Base-by-base conservation (phyloP, 1,284 basidiomycete genomes). In the Rhodotorula sp. region DNA sequence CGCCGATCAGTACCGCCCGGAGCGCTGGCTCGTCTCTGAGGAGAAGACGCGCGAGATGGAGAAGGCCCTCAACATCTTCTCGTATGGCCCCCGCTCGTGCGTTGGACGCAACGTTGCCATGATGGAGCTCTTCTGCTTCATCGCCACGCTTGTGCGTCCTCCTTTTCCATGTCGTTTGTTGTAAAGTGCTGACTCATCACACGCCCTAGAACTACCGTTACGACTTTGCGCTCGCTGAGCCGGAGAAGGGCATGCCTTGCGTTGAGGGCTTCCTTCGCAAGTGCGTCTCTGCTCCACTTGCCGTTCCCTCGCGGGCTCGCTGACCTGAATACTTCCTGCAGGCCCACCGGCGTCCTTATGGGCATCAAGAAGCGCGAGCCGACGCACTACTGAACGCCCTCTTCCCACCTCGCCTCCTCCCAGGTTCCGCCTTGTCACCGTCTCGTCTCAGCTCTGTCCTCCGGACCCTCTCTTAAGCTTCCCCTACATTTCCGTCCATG, bases 11-110 rank as follows among this genome's bases (percentile, higher is more conserved):
- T 77, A 69, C 72, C 73, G 78, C 50, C 91, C 90, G 0, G 91
- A 93, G 78, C 84, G 92, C 34, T 94, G 91, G 90, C 87, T 92
- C 71, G 90, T 91, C 78, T 89, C 76, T 25, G 90, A 91, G 78
- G 81, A 84, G 54, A 87, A 89, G 76, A 81, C 84, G 72, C 84
- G 83, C 34, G 82, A 81, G 27, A 86, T 91, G 37, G 87, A 89
- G 78, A 88, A 86, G 81, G 85, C 87, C 1, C 91, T 91, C 80
- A 92, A 91, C 55, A 58, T 74, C 22, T 92, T 91, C 80, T 90
- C 88, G 2, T 80, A 80, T 55, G 83, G 83, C 4, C 82, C 83
- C 0, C 76, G 83, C 41, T 67, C 66, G 17, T 80, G 77, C 54
- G 79, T 79, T 83, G 79, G 79, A 3, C 62, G 73, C 13, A 79